Evolutionary conservation across 768 basidiomycete genomes (phyloP), one percentile per base, ranked within the genome.

Genomic region (Boletus vinaceobasis): DNA sequence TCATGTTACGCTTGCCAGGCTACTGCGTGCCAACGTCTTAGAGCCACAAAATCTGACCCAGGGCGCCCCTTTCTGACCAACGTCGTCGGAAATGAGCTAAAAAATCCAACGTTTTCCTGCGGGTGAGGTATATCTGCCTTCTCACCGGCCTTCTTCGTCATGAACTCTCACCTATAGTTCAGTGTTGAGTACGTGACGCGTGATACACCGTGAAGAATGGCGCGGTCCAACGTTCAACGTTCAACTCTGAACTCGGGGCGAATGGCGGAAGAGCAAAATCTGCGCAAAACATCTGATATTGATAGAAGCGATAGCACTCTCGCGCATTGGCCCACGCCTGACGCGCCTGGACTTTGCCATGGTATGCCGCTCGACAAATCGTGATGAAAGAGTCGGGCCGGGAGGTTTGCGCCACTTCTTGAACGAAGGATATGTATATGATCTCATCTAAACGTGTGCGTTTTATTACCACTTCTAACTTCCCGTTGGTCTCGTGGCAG

Each of bases 391-490:
- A 19, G 5, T 38, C 43, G 26, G 31, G 40, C 27, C 23, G 19
- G 33, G 26, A 55, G 35, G 29, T 26, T 50, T 40, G 50, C 17
- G 23, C 29, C 45, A 46, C 51, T 35, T 54, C 50, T 39, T 26
- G 52, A 53, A 49, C 43, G 43, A 42, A 55, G 50, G 43, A 52
- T 50, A 55, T 48, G 48, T 43, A 54, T 51, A 43, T 46, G 52
- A 58, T 48, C 48, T 71, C 78, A 78, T 73, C 77, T 84, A 75
- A 88, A 88, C 19, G 86, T 86, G 72, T 77, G 74, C 37, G 87
- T 85, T 71, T 81, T 80, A 67, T 89, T 88, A 43, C 87, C 87
- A 55, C 80, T 79, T 69, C 79, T 86, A 48, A 86, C 62, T 57
- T 88, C 84, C 57, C 81, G 82, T 53, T 82, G 74, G 32, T 84